Percentiles rank a stretch among this genome's conserved stretches.
These are phyloP conservation scores for Xylaria sp. DNA, from an alignment of 2,329 filamentous ascomycete genomes.

Conservation along the genomic window DNA sequence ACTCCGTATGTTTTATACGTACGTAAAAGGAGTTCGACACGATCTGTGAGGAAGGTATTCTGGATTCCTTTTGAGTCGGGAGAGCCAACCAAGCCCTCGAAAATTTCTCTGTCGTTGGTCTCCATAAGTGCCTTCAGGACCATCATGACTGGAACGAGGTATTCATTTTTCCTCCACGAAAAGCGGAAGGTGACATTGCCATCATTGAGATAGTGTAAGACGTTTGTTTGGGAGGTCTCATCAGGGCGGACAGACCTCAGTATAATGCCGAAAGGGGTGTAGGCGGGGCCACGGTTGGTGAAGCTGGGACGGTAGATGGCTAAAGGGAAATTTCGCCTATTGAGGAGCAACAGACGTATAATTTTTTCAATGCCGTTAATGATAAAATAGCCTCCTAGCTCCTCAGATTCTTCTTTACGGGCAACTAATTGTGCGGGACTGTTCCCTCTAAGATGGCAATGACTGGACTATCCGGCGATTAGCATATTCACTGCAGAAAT, in stretches of 20 bases:
- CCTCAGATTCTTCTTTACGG: slow-evolving; percentile 94
- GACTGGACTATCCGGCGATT: slow-evolving; percentile 72
- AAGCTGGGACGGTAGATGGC: slow-evolving; percentile 94
- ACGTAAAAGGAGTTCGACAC: slow-evolving; percentile 88
- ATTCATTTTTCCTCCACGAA: slow-evolving; percentile 98
- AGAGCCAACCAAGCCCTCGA: slow-evolving; percentile 87
- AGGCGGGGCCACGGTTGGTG: slow-evolving; percentile 83
- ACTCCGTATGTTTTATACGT: slow-evolving; percentile 93
- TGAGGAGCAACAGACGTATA: slow-evolving; percentile 90
- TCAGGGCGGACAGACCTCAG: slow-evolving; percentile 94
- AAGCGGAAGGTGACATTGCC: slow-evolving; percentile 98
- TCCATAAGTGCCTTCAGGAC: slow-evolving; percentile 93
- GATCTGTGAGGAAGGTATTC: slow-evolving; percentile 94
- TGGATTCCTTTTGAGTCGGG: slow-evolving; percentile 79
- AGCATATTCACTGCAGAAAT: slow-evolving; percentile 14
- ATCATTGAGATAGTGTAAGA: slow-evolving; percentile 93
- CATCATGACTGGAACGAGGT: slow-evolving; percentile 96
- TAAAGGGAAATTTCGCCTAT: slow-evolving; percentile 93
- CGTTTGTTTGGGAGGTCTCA: slow-evolving; percentile 97
- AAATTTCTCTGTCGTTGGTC: slow-evolving; percentile 96
- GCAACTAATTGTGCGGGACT: slow-evolving; percentile 84
- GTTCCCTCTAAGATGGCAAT: slow-evolving; percentile 88
- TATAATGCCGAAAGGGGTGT: slow-evolving; percentile 90
- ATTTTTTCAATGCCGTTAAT: slow-evolving; percentile 98
- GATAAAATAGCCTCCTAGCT: slow-evolving; percentile 95